These are phyloP conservation scores for Pichia sp. DNA, from an alignment of 1,139 yeast genomes.

Conservation along the genomic window DNA sequence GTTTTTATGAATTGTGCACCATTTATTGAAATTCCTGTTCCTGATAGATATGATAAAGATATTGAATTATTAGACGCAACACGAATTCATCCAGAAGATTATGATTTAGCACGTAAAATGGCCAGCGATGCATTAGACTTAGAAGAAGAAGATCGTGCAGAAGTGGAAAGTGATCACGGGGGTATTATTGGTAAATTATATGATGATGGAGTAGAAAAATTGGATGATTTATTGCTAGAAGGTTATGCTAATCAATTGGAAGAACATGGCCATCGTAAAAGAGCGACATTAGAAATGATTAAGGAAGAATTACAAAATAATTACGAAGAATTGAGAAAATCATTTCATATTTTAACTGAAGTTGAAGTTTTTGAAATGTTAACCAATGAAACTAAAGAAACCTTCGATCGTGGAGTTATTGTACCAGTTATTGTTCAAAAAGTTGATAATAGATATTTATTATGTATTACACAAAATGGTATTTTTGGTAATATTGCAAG, in stretches of 20 bases:
- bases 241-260: conserved; percentile 94
- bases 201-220: conserved; percentile 77
- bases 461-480: conserved; percentile 69
- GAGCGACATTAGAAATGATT: conserved; percentile 80
- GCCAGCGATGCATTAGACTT: conserved; percentile 96
- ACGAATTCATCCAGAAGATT: conserved; percentile 96
- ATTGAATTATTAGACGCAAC: conserved; percentile 88
- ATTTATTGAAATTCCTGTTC: conserved; percentile 75
- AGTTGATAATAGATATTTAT: conserved; percentile 45
- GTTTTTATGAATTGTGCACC: conserved; percentile 91
- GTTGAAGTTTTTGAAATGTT: conserved; percentile 80
- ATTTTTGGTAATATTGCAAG: conserved; percentile 67
- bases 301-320: conserved; percentile 83
- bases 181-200: conserved; percentile 80
- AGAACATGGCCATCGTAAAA: conserved; percentile 70
- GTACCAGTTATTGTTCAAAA: conserved; percentile 69
- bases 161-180: conserved; percentile 56
- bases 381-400: conserved; percentile 76
- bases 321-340: conserved; percentile 76
- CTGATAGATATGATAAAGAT: conserved; percentile 48
- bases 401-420: conserved; percentile 64
- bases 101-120: conserved; percentile 91
- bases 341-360: conserved; percentile 60
- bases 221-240: conserved; percentile 82
- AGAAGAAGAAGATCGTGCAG: conserved; percentile 90